Conservation (phyloP, 768 basidiomycete species). For the Naganishia onofrii region DNA sequence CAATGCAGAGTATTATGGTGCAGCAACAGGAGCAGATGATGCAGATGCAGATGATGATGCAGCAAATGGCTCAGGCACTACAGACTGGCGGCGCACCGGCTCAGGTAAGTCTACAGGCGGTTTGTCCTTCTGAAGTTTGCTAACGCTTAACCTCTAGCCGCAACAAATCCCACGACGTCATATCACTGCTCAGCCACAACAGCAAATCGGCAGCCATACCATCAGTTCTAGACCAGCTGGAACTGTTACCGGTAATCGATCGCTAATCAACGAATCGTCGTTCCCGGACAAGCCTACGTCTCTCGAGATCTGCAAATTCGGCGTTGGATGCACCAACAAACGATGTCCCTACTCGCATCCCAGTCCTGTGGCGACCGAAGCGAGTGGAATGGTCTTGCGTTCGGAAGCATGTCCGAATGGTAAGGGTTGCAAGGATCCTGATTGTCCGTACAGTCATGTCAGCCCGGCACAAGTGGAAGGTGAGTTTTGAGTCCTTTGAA, state of each 20-base stretch:
- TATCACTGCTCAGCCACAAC: conserved; percentile 29
- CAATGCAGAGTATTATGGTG: conserved; percentile 87
- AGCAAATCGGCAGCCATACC: conserved; percentile 43
- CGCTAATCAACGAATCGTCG: conserved; percentile 20
- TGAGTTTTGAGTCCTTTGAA: no score
- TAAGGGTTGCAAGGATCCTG: conserved; percentile 84
- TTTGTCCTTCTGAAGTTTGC: not conserved
- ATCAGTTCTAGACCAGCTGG: conserved; percentile 35
- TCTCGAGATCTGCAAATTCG: conserved; percentile 77
- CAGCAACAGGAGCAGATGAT: conserved; percentile 90
- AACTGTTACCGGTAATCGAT: conserved; percentile 34
- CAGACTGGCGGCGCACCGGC: conserved; percentile 40
- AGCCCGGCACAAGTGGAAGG: conserved; percentile 77
- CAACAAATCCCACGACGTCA: conserved; percentile 3
- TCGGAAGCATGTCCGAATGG: conserved; percentile 89
- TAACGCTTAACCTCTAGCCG: not conserved
- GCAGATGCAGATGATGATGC: conserved; percentile 82
- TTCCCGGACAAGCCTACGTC: conserved; percentile 44
- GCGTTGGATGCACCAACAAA: conserved; percentile 82
- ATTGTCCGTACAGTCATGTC: conserved; percentile 86
- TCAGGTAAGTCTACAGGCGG: not conserved
- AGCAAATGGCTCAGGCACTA: conserved; percentile 50
- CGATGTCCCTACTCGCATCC: conserved; percentile 91
- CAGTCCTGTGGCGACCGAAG: conserved; percentile 90
- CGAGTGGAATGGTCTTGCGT: conserved; percentile 90